Evolutionary conservation across 345 rosid species (phyloP), one percentile per base, ranked within the genome.

Genomic region (Nephelium lappaceum): DNA sequence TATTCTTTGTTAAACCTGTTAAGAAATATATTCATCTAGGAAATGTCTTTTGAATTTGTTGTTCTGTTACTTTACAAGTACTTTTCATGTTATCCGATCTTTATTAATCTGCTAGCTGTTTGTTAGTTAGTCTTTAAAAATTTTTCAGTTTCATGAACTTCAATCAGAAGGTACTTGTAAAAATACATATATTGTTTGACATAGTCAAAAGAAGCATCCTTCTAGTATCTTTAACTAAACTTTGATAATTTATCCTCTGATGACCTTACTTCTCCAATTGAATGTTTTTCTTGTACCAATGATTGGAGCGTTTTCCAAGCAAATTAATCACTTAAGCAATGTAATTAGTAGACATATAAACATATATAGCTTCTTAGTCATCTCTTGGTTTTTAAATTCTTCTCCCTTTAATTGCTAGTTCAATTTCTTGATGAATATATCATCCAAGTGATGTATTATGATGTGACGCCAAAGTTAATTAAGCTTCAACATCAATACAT

Each of bases 281-380:
- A 47, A 78, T 5, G 41, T 69, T 45, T 80, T 85, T 82, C 87
- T 74, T 85, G 87, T 67, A 71, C 3, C 21, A 36, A 51, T 77
- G 58, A 73, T 81, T 73, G 14, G 43, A 70, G 21, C 65, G 3
- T 58, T 76, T 71, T 63, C 73, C 74, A 81, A 84, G 78, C 24
- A 78, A 84, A 75, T 49, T n/a, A 58, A 58, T 5, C 5, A 49
- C 45, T 27, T 43, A 70, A 70, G 80, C 64, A 27, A 66, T 15
- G 47, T 24, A 19, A 57, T n/a, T 18, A 64, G 8, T 36, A 36
- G 36, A 57, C 62, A 57, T 57, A 18, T 57, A 57, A n/a, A 5
- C 1, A 15, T 9, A 27, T 47, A 15, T 31, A 51, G 15, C 42
- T 55, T 36, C 31, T 38, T 36, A 72, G 36, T 72, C 47, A 72